Base-by-base conservation (phyloP, 768 basidiomycete genomes). In the Boletus subparvulus region DNA sequence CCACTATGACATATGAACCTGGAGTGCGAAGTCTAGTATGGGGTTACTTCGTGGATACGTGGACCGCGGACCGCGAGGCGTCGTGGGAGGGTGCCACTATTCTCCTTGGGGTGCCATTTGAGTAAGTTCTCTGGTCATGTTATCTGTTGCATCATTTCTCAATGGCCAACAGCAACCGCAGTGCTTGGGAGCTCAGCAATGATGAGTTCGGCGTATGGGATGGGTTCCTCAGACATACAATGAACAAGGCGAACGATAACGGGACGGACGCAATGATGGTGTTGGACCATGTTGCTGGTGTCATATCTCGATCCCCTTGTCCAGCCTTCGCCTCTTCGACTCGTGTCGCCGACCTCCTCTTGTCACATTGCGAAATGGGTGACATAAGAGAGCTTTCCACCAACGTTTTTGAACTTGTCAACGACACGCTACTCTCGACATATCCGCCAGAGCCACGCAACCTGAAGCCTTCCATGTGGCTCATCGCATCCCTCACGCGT, bases 401-500 rank as follows among this genome's bases (percentile, higher is more conserved):
- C 14, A 66, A 72, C 24, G 64, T 90, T 16, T 68, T 90, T 30
- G 80, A 83, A 44, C 80, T 89, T 52, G 75, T 84, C 50, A 83
- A 85, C 56, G 80, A 83, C 42, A 82, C 82, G 0, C 74, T 92
- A 55, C 71, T 74, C 21, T 76, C 80, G 10, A 80, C 80, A 10
- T 92, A 92, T 70, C 90, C 90, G 0, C 87, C 88, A 0, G 79
- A 79, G 19, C 76, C 80, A 5, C 74, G 75, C 46, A 80, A 82
- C 61, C 76, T 79, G 64, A 76, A 80, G 50, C 77, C 78, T 37
- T 79, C 81, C 36, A 73, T 82, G 58, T 91, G 88, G 88, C 74
- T 88, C 59, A 72, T 84, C 19, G 74, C 83, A 39, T 78, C 85
- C 5, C 69, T 90, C 50, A 78, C 77, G 43, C 70, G 74, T 8